Conservation (phyloP, 2,329 filamentous ascomycete genomes). For the Fusarium caatingaense region DNA sequence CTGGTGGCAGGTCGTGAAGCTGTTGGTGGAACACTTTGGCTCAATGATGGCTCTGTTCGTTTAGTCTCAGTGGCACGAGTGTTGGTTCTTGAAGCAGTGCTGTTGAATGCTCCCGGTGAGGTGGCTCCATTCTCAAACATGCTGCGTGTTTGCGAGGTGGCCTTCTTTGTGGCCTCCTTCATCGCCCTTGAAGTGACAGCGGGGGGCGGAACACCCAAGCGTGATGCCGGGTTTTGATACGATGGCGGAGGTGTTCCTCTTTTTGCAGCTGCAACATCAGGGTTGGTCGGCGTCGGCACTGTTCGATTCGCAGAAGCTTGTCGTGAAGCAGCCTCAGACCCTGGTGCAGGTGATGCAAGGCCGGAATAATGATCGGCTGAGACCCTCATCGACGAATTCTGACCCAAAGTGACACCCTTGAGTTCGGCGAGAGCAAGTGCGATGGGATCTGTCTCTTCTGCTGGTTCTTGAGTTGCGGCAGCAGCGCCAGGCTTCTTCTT, state of each 20-base stretch:
- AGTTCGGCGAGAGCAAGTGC: conserved; percentile 92
- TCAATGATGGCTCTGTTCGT: conserved; percentile 30
- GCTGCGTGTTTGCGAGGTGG: conserved; percentile 82
- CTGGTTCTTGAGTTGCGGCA: conserved; percentile 51
- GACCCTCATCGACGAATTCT: conserved; percentile 83
- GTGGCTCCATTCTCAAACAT: conserved; percentile 70
- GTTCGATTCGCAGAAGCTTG: conserved; percentile 51
- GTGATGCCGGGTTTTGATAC: conserved; percentile 75
- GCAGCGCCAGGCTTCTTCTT: conserved; percentile 51
- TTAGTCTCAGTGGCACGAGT: conserved; percentile 34
- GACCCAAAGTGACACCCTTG: conserved; percentile 80
- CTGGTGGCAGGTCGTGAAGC: conserved; percentile 32
- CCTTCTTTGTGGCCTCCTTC: conserved; percentile 94
- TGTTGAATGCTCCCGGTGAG: conserved; percentile 44
- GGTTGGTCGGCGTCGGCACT: conserved; percentile 68
- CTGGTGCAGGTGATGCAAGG: conserved; percentile 83
- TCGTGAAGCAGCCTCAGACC: conserved; percentile 49
- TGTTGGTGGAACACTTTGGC: conserved; percentile 29
- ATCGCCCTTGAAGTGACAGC: conserved; percentile 94
- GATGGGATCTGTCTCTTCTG: conserved; percentile 84
- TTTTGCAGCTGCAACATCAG: conserved; percentile 64
- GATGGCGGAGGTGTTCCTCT: conserved; percentile 86
- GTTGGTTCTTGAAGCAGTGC: conserved; percentile 44
- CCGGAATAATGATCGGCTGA: conserved; percentile 97
- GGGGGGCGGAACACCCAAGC: conserved; percentile 88